phyloP scores from a whole-genome alignment of 106 monocot genomes.

The Hemerocallis citrina region DNA sequence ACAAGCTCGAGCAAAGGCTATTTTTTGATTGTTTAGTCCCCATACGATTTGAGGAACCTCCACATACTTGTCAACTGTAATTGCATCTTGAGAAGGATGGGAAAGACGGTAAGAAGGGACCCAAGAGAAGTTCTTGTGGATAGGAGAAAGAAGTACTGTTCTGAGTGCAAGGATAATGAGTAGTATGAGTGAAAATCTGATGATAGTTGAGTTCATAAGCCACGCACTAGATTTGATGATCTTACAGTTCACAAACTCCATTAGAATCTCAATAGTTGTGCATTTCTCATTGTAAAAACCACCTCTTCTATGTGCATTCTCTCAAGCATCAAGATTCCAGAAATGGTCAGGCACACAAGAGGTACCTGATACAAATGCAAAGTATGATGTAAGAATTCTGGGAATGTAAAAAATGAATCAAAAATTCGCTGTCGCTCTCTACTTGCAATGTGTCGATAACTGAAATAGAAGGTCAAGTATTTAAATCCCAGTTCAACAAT shows the following conservation, averaged over 20 bases:
- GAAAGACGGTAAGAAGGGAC: constrained; percentile 8
- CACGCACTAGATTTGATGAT: constrained; percentile 2
- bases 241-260: constrained; percentile 16
- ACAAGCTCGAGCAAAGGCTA: constrained; percentile 84
- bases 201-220: constrained; percentile 22
- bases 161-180: constrained; percentile 30
- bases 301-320: not conserved
- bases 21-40: constrained; percentile 99
- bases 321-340: too few species aligned
- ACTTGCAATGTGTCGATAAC: too few species aligned
- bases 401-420: too few species aligned
- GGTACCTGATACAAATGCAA: too few species aligned
- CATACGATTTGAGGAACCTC: constrained; percentile 98
- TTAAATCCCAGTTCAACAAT: too few species aligned
- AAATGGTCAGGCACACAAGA: too few species aligned
- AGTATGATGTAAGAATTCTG: too few species aligned
- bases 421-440: too few species aligned
- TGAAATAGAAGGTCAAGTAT: too few species aligned
- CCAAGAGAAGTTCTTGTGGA: constrained; percentile 12
- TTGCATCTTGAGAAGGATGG: not conserved
- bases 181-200: constrained; percentile 26
- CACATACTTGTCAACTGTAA: constrained; percentile 64
- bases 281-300: not conserved
- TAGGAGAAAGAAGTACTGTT: constrained; percentile 24
- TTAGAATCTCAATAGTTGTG: not conserved